Base-by-base conservation (phyloP, 2,329 filamentous ascomycete genomes). In the Nigrospora oryzae region DNA sequence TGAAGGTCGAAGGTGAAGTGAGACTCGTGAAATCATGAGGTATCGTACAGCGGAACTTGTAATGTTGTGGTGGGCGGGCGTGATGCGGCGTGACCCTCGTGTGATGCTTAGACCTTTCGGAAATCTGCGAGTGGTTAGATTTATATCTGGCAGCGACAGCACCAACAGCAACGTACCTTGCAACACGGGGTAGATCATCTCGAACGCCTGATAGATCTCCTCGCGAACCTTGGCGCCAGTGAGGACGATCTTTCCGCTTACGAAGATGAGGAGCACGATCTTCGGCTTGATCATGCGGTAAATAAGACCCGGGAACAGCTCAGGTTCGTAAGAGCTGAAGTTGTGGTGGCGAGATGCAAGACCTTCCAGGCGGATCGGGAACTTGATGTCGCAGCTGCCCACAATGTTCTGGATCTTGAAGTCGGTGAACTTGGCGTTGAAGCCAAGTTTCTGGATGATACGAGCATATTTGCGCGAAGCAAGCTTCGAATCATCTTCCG, bases 321-420 rank as follows among this genome's bases (percentile, higher is more conserved):
- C 93, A 55, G 93, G 93, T 69, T 98, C 93, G 68, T 98, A 98
- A 46, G 90, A 96, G 70, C 88, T 94, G 81, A 97, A 98, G 73
- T 95, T 95, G 77, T 97, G 91, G 78, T 98, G 93, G 70, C 90
- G 89, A 56, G 86, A 93, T 14, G 93, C 93, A 63, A 98, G 74
- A 69, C 93, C 93, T 66, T 97, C 93, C 47, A 98, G 77, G 55
- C 93, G 89, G 57, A 98, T 96, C 44, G 93, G 93, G 72, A 98
- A 98, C 77, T 96, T 96, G 77, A 98, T 96, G 64, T 98, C 93
- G 68, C 91, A 97, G 49, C 89, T 95, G 53, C 93, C 93, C 54
- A 98, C 93, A 53, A 98, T 97, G 70, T 98, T 98, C 75, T 96
- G 90, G 61, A 98, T 98, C 80, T 97, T 98, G 74, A 98, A 98